Percentiles rank a stretch among this genome's conserved stretches.
Conservation (phyloP, 768 basidiomycete species). For the Wakefieldia striispora region DNA sequence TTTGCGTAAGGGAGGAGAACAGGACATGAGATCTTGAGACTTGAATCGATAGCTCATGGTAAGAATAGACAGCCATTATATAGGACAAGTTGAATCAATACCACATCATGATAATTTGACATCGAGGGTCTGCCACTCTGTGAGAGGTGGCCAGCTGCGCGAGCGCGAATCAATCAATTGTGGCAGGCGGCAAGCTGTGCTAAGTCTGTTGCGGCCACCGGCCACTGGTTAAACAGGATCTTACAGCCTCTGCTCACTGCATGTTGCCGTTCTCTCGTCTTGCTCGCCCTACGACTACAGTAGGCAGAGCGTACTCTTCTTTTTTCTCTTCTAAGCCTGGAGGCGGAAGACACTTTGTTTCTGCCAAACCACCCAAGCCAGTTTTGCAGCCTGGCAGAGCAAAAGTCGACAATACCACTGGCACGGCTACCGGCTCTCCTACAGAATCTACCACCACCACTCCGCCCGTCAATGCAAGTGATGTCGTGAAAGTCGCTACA, state of each 20-base stretch:
- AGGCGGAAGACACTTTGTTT: conserved; percentile 71
- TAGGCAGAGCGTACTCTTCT: conserved; percentile 67
- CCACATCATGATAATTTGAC: too few relatives aligned
- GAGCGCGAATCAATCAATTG: too few relatives aligned
- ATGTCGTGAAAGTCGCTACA: conserved; percentile 14
- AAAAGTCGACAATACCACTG: conserved; percentile 44
- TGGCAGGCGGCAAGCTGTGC: conserved; percentile 4
- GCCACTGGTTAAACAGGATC: too few relatives aligned
- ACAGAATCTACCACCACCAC: conserved; percentile 25
- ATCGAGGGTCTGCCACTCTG: too few relatives aligned
- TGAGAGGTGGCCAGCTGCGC: too few relatives aligned
- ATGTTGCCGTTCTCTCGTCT: conserved; percentile 57
- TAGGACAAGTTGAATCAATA: conserved; percentile 1
- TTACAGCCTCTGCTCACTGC: neutral
- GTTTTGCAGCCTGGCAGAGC: conserved; percentile 35
- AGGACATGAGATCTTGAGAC: conserved; percentile 13
- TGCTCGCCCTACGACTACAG: conserved; percentile 44
- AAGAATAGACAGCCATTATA: too few relatives aligned
- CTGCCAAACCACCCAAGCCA: conserved; percentile 60
- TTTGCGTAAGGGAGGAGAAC: neutral
- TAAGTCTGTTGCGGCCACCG: neutral
- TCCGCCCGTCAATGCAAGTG: conserved; percentile 12
- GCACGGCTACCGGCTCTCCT: conserved; percentile 32
- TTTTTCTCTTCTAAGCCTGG: conserved; percentile 79
- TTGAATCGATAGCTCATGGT: too few relatives aligned